Conservation (phyloP, 1,284 basidiomycete genomes). For the Tremellales sp. region DNA sequence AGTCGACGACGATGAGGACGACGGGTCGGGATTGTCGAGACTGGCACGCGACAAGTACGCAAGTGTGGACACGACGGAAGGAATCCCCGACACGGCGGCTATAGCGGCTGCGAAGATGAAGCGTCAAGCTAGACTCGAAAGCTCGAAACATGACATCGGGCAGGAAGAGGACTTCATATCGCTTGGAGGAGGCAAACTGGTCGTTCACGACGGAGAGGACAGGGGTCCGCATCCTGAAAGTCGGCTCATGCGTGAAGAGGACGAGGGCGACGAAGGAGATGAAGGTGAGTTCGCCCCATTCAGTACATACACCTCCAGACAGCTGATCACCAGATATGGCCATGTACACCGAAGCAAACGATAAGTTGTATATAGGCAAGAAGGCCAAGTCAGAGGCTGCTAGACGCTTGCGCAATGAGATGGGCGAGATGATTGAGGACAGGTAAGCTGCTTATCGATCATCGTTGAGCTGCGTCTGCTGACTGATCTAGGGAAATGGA, state of each 20-base stretch:
- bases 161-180: constrained; percentile 74
- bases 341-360: constrained; percentile 82
- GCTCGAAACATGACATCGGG: constrained; percentile 42
- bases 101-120: constrained; percentile 74
- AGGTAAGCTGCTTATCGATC: constrained; percentile 53
- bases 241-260: constrained; percentile 81
- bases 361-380: constrained; percentile 79
- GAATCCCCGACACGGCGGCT: constrained; percentile 70
- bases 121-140: constrained; percentile 59
- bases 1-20: constrained; percentile 52
- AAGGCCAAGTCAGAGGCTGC: constrained; percentile 75
- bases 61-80: constrained; percentile 47
- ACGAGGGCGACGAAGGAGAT: constrained; percentile 86
- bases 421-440: constrained; percentile 82
- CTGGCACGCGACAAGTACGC: constrained; percentile 44
- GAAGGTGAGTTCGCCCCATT: constrained; percentile 61
- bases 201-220: constrained; percentile 34
- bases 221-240: constrained; percentile 82
- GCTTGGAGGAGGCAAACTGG: constrained; percentile 56
- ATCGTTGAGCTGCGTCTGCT: neutral
- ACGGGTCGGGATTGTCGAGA: constrained; percentile 18
- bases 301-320: no score
- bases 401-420: constrained; percentile 63
- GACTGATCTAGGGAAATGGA: constrained; percentile 59
- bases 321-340: constrained; percentile 63